Percentiles rank a stretch among this genome's conserved stretches.
These are phyloP conservation scores for Conticribra guillardii DNA, from an alignment of 108 stramenopile species.

Conservation along the genomic window DNA sequence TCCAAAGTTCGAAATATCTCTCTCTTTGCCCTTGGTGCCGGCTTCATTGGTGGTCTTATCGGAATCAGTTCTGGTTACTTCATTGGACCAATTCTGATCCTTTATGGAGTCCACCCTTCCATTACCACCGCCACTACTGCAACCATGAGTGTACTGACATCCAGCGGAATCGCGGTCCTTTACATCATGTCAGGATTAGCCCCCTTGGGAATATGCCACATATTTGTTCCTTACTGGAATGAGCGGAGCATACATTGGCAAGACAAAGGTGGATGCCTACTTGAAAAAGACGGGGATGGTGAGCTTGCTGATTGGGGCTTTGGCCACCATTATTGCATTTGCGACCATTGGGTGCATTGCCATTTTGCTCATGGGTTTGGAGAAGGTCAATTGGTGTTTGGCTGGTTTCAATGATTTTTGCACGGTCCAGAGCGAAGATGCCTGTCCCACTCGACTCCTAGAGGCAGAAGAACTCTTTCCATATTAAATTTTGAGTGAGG, in stretches of 20 bases:
- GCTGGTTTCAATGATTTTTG: slow-evolving; percentile 69
- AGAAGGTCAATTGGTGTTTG: slow-evolving; percentile 58
- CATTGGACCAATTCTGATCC: slow-evolving; percentile 71
- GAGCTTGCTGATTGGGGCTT: slow-evolving; percentile 55
- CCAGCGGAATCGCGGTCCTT: slow-evolving; percentile 69
- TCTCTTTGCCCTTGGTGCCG: slow-evolving; percentile 65
- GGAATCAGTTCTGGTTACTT: slow-evolving; percentile 86
- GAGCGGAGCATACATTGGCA: slow-evolving; percentile 67
- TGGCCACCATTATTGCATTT: slow-evolving; percentile 68
- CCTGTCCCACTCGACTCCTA: slow-evolving; percentile 11
- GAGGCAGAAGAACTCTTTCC: slow-evolving; percentile 35
- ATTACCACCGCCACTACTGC: slow-evolving; percentile 75
- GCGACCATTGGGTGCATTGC: slow-evolving; percentile 66
- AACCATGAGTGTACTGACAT: slow-evolving; percentile 75
- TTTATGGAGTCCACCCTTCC: slow-evolving; percentile 70
- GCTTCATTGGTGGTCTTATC: slow-evolving; percentile 71
- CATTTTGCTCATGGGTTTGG: slow-evolving; percentile 59
- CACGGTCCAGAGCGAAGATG: slow-evolving; percentile 21
- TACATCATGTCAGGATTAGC: slow-evolving; percentile 69
- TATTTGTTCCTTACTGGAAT: slow-evolving; percentile 68
- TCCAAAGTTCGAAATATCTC: slow-evolving; percentile 49
- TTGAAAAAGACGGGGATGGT: slow-evolving; percentile 69
- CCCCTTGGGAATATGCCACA: slow-evolving; percentile 66
- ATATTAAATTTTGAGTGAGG: slow-evolving; percentile 21
- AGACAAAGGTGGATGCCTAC: slow-evolving; percentile 69